Evolutionary conservation across 306 rosid genomes (phyloP), one percentile per base, ranked within the genome.

Genomic region (Quillaja saponaria): DNA sequence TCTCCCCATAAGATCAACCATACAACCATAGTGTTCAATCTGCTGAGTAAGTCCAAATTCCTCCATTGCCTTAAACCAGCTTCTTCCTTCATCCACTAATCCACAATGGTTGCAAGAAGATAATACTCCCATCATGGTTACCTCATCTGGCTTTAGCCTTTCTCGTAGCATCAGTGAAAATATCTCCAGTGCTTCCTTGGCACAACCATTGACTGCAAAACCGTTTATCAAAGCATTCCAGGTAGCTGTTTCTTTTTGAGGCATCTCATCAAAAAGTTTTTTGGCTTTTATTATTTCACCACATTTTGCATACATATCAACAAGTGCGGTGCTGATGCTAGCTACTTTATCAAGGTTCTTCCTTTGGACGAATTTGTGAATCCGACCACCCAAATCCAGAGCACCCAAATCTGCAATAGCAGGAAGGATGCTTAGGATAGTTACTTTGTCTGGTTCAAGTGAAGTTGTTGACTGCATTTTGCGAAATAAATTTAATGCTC

Each of bases 171-270:
- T 85, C 56, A 55, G 55, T 4, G 6, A 46, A 73, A 89, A 83
- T 5, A 76, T 39, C 66, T 79, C 76, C 76, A 85, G 49, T 7
- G 90, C 90, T 67, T 81, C 87, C 76, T 73, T 61, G 0, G 81
- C 90, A 71, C 64, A 4, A 33, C 90, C 96, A 55, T 88, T 88
- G 60, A 84, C 66, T 14, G 95, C 96, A 51, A 77, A 80, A 35
- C 95, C 90, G 50, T 82, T 75, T 63, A 89, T 85, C 75, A 85
- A 45, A 39, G 96, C 95, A 84, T 89, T 89, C 95, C 90, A 89
- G 6, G 85, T 68, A 76, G 83, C 67, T 0, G 71, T 76, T 76
- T 67, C 87, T 39, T 69, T 85, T 60, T 71, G 68, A 52, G 67
- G 58, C 68, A 73, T 83, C 67, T 42, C 71, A 25, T 76, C 72